Percentiles rank a stretch among this genome's conserved stretches.
These are phyloP conservation scores for Hypoxylon sp. DNA, from an alignment of 2,329 filamentous ascomycete species.

Conservation along the genomic window DNA sequence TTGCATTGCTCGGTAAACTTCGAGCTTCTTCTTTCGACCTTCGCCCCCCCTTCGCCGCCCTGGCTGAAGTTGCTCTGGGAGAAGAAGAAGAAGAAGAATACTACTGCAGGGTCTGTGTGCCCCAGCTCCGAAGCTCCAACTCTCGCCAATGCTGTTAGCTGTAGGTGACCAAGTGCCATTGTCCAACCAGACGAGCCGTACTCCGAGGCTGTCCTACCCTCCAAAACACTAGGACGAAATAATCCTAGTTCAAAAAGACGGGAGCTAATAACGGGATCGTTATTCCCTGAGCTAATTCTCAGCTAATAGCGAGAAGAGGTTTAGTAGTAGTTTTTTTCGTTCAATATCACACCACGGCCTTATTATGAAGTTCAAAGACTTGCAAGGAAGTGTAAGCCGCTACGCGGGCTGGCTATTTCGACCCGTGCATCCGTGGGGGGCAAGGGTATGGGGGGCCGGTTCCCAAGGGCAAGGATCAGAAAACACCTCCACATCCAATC, in stretches of 20 bases:
- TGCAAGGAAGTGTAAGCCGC: not conserved
- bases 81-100: too few species aligned
- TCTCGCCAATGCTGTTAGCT: not conserved
- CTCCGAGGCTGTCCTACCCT: constrained; percentile 2
- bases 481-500: constrained; percentile 15
- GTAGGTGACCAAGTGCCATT: not conserved
- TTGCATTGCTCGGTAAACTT: too few species aligned
- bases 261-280: constrained; percentile 10
- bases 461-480: constrained; percentile 1
- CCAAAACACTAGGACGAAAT: constrained; percentile 2
- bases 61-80: too few species aligned
- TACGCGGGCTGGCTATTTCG: constrained; percentile 4
- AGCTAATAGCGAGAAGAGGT: constrained; percentile 2
- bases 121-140: too few species aligned
- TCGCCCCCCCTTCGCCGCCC: too few species aligned
- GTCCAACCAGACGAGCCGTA: not conserved
- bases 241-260: constrained; percentile 1
- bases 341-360: constrained; percentile 7
- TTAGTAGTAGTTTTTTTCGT: too few species aligned
- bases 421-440: not conserved
- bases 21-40: constrained; percentile 1
- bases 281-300: constrained; percentile 9
- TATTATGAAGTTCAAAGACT: constrained; percentile 4
- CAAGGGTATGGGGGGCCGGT: constrained; percentile 1
- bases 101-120: too few species aligned